A percentile compares a stretch with the other conserved stretches of the same genome.
Evolutionary conservation across 2,329 filamentous ascomycete genomes (phyloP).

Genomic region (Monosporascus cannonballus): DNA sequence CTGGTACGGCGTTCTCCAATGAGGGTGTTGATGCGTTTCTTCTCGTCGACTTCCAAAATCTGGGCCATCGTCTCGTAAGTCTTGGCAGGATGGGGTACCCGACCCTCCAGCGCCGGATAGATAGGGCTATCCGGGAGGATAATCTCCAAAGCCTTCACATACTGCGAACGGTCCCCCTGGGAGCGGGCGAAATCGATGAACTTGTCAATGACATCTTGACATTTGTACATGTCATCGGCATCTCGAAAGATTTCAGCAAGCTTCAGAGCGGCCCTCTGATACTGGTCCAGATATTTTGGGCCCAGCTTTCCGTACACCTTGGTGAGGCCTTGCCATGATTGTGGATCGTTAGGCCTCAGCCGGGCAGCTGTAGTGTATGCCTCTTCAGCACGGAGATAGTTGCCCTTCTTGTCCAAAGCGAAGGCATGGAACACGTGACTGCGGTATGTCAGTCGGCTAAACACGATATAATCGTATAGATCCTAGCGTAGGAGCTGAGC

Average conservation of each 20-base stretch:
- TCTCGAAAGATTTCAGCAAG: conserved; percentile 70
- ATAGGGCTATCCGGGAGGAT: conserved; percentile 75
- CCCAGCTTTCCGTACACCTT: conserved; percentile 79
- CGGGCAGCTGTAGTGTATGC: conserved; percentile 68
- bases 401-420: conserved; percentile 70
- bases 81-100: conserved; percentile 69
- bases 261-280: conserved; percentile 65
- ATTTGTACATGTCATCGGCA: conserved; percentile 57
- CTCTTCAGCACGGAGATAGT: conserved; percentile 65
- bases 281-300: conserved; percentile 61
- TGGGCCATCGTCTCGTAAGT: conserved; percentile 80
- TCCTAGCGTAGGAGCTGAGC: no score
- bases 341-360: conserved; percentile 68
- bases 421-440: conserved; percentile 85
- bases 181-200: conserved; percentile 68
- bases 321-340: conserved; percentile 86
- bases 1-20: conserved; percentile 85
- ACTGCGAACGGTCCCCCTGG: conserved; percentile 66
- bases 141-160: conserved; percentile 68
- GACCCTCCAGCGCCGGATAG: conserved; percentile 77
- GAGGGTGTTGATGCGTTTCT: conserved; percentile 79
- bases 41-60: conserved; percentile 80
- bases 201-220: conserved; percentile 68
- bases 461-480: no score
- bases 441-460: background rate